These are phyloP conservation scores for Aspergillus affinis DNA, from an alignment of 495 filamentous ascomycete genomes.

Conservation along the genomic window DNA sequence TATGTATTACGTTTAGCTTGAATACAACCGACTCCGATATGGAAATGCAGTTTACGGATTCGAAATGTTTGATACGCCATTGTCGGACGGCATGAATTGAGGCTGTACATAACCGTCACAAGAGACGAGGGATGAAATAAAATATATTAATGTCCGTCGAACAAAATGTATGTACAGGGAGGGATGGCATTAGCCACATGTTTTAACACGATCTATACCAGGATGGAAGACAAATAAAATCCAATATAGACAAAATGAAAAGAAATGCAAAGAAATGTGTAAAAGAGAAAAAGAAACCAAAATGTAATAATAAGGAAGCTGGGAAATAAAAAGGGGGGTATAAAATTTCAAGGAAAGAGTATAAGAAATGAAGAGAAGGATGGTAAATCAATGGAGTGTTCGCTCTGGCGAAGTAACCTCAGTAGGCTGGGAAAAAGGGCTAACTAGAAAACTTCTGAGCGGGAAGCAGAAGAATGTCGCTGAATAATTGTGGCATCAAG, in stretches of 20 bases:
- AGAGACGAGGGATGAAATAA: not conserved
- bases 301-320: not conserved
- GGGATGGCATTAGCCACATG: not conserved
- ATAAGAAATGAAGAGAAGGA: not conserved
- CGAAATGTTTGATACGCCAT: not conserved
- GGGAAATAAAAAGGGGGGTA: not conserved
- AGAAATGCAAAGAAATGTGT: not conserved
- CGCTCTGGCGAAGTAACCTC: not conserved
- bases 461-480: not conserved
- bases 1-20: not conserved
- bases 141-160: not conserved
- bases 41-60: not conserved
- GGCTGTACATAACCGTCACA: not conserved
- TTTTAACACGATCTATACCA: not conserved
- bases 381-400: slow-evolving; percentile 15
- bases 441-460: not conserved
- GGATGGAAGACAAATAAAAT: not conserved
- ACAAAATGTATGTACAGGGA: not conserved
- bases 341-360: not conserved
- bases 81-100: not conserved
- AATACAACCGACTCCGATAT: not conserved
- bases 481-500: too few species aligned
- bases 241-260: not conserved
- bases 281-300: not conserved
- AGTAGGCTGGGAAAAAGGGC: not conserved